A percentile compares a stretch with the other conserved stretches of the same genome.
These are phyloP conservation scores for Tetrapisispora arboricola DNA, from an alignment of 805 yeast genomes.

Conservation along the genomic window DNA sequence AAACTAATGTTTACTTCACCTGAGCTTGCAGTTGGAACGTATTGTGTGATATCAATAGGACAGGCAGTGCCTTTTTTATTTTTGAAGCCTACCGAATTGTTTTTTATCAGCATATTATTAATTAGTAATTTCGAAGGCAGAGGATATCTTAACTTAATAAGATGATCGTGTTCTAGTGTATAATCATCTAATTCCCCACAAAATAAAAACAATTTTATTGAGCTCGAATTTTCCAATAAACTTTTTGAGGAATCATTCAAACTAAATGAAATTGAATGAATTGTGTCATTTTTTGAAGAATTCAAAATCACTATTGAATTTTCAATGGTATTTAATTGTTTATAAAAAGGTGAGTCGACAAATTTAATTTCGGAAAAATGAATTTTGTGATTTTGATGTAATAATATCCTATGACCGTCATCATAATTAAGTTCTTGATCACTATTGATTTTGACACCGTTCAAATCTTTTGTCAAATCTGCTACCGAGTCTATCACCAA, in stretches of 20 bases:
- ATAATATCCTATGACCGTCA: too few species aligned
- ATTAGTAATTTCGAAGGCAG: conserved; percentile 53
- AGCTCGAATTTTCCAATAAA: conserved; percentile 6
- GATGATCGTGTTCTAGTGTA: conserved; percentile 42
- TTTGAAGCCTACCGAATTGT: conserved; percentile 61
- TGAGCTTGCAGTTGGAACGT: conserved; percentile 15
- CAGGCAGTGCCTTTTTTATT: conserved; percentile 65
- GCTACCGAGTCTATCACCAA: too few species aligned
- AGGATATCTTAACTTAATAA: conserved; percentile 69
- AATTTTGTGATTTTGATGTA: too few species aligned
- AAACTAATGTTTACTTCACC: conserved; percentile 34
- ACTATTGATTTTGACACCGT: too few species aligned
- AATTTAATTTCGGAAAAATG: background rate
- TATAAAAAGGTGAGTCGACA: conserved; percentile 1
- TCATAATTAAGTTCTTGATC: too few species aligned
- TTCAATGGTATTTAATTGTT: background rate
- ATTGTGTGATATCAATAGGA: conserved; percentile 66
- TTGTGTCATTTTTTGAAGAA: background rate
- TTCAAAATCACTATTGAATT: background rate
- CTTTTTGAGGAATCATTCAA: background rate
- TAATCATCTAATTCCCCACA: conserved; percentile 38
- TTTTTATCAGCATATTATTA: conserved; percentile 41
- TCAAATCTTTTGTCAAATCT: too few species aligned
- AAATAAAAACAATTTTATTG: conserved; percentile 37
- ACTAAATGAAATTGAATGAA: background rate